phyloP scores from a whole-genome alignment of 306 rosid genomes.

The Acmispon strigosus region DNA sequence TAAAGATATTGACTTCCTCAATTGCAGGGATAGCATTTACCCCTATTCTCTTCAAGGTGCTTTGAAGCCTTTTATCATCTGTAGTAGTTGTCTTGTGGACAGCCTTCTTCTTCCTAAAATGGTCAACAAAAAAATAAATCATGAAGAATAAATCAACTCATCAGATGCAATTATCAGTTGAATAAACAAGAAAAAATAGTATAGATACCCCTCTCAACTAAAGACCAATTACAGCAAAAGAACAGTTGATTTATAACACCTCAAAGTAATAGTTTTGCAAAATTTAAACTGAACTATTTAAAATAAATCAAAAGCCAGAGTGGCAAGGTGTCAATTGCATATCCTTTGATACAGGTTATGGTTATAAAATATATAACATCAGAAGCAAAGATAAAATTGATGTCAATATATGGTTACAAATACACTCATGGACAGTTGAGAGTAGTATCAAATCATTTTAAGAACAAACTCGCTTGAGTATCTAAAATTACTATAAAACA shows the following conservation, averaged over 20 bases:
- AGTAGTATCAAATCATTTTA: neutral
- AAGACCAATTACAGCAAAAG: neutral
- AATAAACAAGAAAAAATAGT: neutral
- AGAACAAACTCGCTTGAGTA: neutral
- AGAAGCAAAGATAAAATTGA: neutral
- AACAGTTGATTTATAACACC: neutral
- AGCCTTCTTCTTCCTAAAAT: conserved; percentile 85
- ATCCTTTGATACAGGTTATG: neutral
- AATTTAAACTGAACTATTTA: neutral
- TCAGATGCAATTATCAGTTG: neutral
- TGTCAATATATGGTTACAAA: neutral
- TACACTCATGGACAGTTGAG: neutral
- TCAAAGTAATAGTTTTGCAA: neutral
- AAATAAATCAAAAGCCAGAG: neutral
- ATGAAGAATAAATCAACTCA: neutral
- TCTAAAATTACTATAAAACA: neutral
- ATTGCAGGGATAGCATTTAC: conserved; percentile 89
- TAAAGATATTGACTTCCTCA: conserved; percentile 86
- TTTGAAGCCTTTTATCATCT: conserved; percentile 87
- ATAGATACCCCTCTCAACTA: neutral
- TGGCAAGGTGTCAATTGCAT: neutral
- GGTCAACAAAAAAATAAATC: neutral
- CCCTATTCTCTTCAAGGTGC: conserved; percentile 91
- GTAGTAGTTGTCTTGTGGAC: conserved; percentile 92
- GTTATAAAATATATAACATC: neutral